Evolutionary conservation across 371 early-diverging fungal species (phyloP), one percentile per base, ranked within the genome.

Genomic region (Zychaea mexicana): DNA sequence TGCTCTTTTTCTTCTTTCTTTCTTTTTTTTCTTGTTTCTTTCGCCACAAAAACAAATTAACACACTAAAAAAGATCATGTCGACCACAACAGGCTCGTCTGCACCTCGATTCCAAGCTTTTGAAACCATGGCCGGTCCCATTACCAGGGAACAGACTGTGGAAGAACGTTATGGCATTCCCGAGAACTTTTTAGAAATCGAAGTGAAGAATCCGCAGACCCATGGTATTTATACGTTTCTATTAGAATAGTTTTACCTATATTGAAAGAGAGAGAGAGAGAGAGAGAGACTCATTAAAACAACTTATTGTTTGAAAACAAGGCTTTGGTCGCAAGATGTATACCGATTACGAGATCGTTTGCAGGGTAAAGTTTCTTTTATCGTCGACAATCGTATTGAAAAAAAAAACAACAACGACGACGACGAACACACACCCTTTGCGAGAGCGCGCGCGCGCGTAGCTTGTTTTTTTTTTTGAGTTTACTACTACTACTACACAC

Each of bases 181-280:
- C 19, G 99, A 98, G 71, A 97, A 96, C 87, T 97, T 96, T 74
- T 82, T 98, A 52, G 99, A 98, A 76, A 92, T 97, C 69, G 96
- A 97, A 80, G 95, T 98, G 33, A 83, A 84, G 64, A 94, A 95
- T 79, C 97, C 97, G 27, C 88, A 88, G 62, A 92, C 94, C 54
- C 94, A 96, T 70, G 96, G 91, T 79, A 83, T n/a, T n/a, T n/a
- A n/a, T n/a, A n/a, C n/a, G n/a, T n/a, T n/a, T n/a, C n/a, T n/a
- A n/a, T n/a, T n/a, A n/a, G n/a, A n/a, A n/a, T n/a, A n/a, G n/a
- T n/a, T n/a, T n/a, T n/a, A n/a, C n/a, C n/a, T n/a, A n/a, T n/a
- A n/a, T n/a, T n/a, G n/a, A n/a, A n/a, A n/a, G n/a, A n/a, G n/a
- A n/a, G n/a, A n/a, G n/a, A n/a, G n/a, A n/a, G n/a, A n/a, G n/a